phyloP scores from a whole-genome alignment of 768 basidiomycete genomes.

The Russula vinacea region DNA sequence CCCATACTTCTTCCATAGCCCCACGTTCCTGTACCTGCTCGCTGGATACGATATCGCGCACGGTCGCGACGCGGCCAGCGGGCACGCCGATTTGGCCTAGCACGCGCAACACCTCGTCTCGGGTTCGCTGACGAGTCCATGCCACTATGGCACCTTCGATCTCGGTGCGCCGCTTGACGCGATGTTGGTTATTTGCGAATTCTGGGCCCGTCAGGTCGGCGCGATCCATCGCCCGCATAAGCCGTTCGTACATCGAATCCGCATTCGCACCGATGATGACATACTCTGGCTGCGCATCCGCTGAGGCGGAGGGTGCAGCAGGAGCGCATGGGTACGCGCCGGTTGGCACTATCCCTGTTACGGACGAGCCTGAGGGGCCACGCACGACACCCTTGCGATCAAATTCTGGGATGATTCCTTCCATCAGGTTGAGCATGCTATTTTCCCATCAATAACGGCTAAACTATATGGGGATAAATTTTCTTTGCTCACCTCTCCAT shows the following conservation, averaged over 20 bases:
- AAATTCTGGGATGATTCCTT: constrained; percentile 72
- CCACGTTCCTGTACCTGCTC: constrained; percentile 56
- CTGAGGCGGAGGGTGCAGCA: constrained; percentile 37
- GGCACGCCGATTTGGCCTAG: constrained; percentile 57
- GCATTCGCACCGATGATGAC: constrained; percentile 73
- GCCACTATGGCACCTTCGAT: constrained; percentile 61
- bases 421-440: constrained; percentile 76
- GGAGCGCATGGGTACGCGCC: constrained; percentile 70
- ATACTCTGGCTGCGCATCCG: constrained; percentile 45
- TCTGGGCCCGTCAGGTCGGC: constrained; percentile 55
- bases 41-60: constrained; percentile 58
- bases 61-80: constrained; percentile 59
- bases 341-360: constrained; percentile 73
- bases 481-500: constrained; percentile 52
- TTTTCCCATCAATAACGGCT: background rate
- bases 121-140: constrained; percentile 53
- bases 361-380: constrained; percentile 69
- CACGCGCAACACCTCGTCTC: constrained; percentile 50
- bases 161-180: constrained; percentile 43
- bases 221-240: constrained; percentile 60
- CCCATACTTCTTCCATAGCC: constrained; percentile 57
- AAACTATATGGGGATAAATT: background rate
- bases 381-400: constrained; percentile 70
- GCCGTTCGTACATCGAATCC: constrained; percentile 62
- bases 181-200: constrained; percentile 46